Evolutionary conservation across 768 basidiomycete genomes (phyloP).

Genomic region (Podaxis sp.): DNA sequence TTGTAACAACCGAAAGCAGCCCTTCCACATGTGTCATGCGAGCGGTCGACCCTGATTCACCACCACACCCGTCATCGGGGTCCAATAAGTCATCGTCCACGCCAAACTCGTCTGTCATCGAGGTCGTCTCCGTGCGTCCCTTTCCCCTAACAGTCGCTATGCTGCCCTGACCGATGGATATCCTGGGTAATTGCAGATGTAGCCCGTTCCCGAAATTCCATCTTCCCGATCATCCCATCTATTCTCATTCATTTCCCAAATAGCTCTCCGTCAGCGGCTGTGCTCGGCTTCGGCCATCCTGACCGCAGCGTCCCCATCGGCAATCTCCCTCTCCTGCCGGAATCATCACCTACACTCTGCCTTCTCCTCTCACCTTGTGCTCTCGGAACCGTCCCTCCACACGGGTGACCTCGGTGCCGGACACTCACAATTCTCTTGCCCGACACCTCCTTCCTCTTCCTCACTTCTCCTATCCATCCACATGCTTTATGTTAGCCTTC

Average conservation of each 20-base stretch:
- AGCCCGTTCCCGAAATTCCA: not conserved
- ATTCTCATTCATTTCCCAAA: constrained; percentile 7
- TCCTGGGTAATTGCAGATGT: constrained; percentile 1
- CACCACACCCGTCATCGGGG: not conserved
- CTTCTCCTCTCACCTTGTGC: not conserved
- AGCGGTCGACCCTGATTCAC: constrained; percentile 33
- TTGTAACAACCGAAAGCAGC: constrained; percentile 39
- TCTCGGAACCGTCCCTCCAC: not conserved
- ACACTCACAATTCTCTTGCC: not conserved
- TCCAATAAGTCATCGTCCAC: not conserved
- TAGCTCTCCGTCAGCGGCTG: constrained; percentile 9
- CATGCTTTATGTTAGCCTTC: not conserved
- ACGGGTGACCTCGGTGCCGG: constrained; percentile 10
- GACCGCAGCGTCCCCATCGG: constrained; percentile 2
- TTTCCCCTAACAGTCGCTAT: not conserved
- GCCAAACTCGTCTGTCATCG: not conserved
- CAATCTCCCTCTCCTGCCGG: not conserved
- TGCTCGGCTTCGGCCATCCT: constrained; percentile 17
- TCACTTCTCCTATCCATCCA: constrained; percentile 1
- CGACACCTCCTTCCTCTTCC: not conserved
- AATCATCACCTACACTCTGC: not conserved
- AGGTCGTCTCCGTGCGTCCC: not conserved
- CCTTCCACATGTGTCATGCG: constrained; percentile 47
- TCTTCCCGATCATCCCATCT: not conserved
- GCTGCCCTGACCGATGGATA: not conserved